Evolutionary conservation across 805 yeast genomes (phyloP), one percentile per base, ranked within the genome.

Genomic region (Lipomyces spencermartinsiae): DNA sequence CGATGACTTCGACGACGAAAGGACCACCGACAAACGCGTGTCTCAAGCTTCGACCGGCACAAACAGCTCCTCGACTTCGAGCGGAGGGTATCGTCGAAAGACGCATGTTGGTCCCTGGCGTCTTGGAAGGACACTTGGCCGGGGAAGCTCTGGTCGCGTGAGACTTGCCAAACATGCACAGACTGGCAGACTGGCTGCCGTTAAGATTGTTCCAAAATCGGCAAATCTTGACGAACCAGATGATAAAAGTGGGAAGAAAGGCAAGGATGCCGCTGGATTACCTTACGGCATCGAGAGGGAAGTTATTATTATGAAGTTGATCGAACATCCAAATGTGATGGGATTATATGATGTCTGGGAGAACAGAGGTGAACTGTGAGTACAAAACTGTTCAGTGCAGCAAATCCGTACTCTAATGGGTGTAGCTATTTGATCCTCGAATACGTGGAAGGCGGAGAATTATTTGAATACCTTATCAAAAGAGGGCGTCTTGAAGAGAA

Each of bases 281-380:
- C 97, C 97, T 2, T 93, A 94, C 77, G 99, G 99, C 53, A 94
- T 95, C 58, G 99, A 95, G 80, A 86, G 98, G 73, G 99, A 95
- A 78, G 97, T 95, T 71, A 93, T 95, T 74, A 95, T 95, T 74
- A 95, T 94, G 99, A 95, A 95, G 80, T 83, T 95, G 55, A 86
- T 95, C 58, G 91, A 95, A 68, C 98, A 95, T 78, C 92, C 97
- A 12, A 94, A 95, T 76, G 95, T 95, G 31, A 88, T 95, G 86
- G 90, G 95, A 33, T 82, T 95, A 53, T 95, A 93, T 77, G 99
- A 95, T 76, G 99, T 95, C 31, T 95, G 98, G 98, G 99, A 95
- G 79, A 94, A 96, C 72, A 89, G 92, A 72, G 92, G 92, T 76
- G 97, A 94, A 68, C 83, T 95, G 66, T 76, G 63, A 63, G 76